Percentiles rank a stretch among this genome's conserved stretches.
Evolutionary conservation across 2,329 filamentous ascomycete species (phyloP).

Genomic region (Clarireedia sp.): DNA sequence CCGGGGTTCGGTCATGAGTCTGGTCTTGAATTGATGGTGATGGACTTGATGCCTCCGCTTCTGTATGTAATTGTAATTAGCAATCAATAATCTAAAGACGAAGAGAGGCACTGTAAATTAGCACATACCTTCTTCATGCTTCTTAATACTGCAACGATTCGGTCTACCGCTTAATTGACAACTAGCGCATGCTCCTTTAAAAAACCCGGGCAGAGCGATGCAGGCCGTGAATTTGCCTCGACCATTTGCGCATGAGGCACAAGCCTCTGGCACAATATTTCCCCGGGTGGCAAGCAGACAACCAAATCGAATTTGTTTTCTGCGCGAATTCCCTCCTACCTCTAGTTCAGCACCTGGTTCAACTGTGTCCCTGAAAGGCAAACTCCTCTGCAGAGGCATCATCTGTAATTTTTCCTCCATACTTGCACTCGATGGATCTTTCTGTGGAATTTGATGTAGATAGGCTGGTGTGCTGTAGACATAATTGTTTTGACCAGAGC

Average conservation of each 20-base stretch:
- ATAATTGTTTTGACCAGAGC: neutral
- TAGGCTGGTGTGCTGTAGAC: constrained; percentile 4
- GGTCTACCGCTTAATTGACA: constrained; percentile 28
- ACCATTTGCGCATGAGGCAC: constrained; percentile 26
- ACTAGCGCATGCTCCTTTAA: constrained; percentile 29
- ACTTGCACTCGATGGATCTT: constrained; percentile 13
- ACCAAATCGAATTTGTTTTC: constrained; percentile 29
- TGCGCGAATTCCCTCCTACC: constrained; percentile 27
- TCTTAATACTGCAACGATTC: constrained; percentile 28
- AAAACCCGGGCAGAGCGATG: constrained; percentile 28
- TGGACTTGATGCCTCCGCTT: neutral
- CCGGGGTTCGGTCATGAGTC: neutral
- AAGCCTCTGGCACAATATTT: constrained; percentile 21
- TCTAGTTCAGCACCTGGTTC: constrained; percentile 27
- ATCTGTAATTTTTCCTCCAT: constrained; percentile 27
- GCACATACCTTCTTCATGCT: constrained; percentile 26
- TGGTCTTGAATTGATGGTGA: neutral
- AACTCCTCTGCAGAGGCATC: constrained; percentile 25
- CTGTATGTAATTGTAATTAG: neutral
- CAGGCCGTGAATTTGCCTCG: constrained; percentile 28
- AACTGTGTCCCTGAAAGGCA: constrained; percentile 27
- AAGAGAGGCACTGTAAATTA: neutral
- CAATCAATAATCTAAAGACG: neutral
- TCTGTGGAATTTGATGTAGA: constrained; percentile 6
- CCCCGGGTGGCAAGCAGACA: constrained; percentile 28